Percentiles rank a stretch among this genome's conserved stretches.
Conservation (phyloP, 768 basidiomycete genomes). For the Coprinellus micaceus region DNA sequence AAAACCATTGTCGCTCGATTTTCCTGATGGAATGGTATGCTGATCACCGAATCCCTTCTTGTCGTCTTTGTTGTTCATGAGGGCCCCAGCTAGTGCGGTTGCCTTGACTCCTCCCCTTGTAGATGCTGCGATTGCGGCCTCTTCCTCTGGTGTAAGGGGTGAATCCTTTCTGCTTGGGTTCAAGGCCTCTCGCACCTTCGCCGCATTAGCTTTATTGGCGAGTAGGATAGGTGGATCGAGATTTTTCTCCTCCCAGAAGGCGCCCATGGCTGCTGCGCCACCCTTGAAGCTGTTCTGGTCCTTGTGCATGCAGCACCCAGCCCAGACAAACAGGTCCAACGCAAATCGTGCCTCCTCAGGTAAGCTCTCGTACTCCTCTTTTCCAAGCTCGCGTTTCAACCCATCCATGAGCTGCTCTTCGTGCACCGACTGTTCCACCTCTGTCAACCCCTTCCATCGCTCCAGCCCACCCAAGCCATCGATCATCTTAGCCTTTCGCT, state of each 20-base stretch:
- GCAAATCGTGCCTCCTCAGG: constrained; percentile 13
- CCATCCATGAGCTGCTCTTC: constrained; percentile 16
- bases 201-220: constrained; percentile 27
- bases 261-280: constrained; percentile 24
- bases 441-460: constrained; percentile 20
- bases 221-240: constrained; percentile 22
- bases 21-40: no score
- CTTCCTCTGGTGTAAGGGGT: constrained; percentile 3
- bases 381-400: constrained; percentile 20
- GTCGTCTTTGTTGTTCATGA: constrained; percentile 30
- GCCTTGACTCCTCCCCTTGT: constrained; percentile 16
- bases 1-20: no score
- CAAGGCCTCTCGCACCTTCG: constrained; percentile 12
- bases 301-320: constrained; percentile 39
- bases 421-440: constrained; percentile 15
- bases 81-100: constrained; percentile 10
- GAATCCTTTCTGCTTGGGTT: neutral
- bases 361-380: constrained; percentile 17
- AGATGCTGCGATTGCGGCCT: constrained; percentile 8
- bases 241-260: constrained; percentile 21
- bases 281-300: constrained; percentile 32
- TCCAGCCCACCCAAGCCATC: constrained; percentile 21
- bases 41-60: constrained; percentile 31
- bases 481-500: constrained; percentile 16
- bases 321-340: constrained; percentile 30